Evolutionary conservation across 2,329 filamentous ascomycete species (phyloP).

Genomic region (Aschersonia sp.): DNA sequence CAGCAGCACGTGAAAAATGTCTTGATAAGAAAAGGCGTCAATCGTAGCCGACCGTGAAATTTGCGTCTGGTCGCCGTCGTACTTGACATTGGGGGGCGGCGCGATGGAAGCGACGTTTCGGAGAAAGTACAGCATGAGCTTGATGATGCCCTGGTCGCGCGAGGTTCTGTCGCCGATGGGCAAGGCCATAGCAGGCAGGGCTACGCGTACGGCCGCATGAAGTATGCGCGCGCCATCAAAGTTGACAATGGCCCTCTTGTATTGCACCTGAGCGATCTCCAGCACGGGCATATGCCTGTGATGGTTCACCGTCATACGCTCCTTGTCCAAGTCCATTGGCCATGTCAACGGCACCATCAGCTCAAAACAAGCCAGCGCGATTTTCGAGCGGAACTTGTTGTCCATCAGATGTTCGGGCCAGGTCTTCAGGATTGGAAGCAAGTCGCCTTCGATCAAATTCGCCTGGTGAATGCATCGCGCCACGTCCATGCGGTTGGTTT

Average conservation of each 20-base stretch:
- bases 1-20: conserved; percentile 73
- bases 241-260: conserved; percentile 81
- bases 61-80: conserved; percentile 80
- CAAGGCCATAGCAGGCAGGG: conserved; percentile 73
- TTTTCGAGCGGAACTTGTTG: conserved; percentile 61
- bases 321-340: conserved; percentile 69
- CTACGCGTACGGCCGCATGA: conserved; percentile 66
- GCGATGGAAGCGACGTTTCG: conserved; percentile 80
- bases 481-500: conserved; percentile 86
- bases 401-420: conserved; percentile 64
- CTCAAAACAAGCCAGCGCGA: conserved; percentile 78
- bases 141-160: conserved; percentile 85
- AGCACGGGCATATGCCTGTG: conserved; percentile 84
- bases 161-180: conserved; percentile 59
- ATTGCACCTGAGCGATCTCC: conserved; percentile 72
- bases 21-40: conserved; percentile 79
- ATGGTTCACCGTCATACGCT: conserved; percentile 82
- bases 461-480: conserved; percentile 84
- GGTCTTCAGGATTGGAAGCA: conserved; percentile 74
- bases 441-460: conserved; percentile 79
- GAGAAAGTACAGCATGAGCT: conserved; percentile 75
- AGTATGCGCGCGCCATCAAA: conserved; percentile 66
- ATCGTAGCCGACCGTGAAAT: conserved; percentile 80
- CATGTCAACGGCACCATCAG: conserved; percentile 86
- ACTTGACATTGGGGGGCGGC: conserved; percentile 55